A percentile compares a stretch with the other conserved stretches of the same genome.
These are phyloP conservation scores for Roridomyces roridus DNA, from an alignment of 768 basidiomycete species.

Conservation along the genomic window DNA sequence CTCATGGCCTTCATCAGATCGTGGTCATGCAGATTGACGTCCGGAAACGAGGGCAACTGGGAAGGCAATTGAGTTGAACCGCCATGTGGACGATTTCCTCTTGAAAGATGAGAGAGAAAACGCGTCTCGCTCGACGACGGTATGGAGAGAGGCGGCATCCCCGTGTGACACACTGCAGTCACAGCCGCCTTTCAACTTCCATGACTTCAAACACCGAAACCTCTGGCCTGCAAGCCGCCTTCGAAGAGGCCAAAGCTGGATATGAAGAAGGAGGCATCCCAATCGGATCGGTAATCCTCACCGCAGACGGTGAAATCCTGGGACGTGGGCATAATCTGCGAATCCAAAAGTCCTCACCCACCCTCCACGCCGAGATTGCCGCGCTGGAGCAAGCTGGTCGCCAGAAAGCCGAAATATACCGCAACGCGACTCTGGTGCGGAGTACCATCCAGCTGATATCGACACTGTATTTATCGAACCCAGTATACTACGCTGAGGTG, in stretches of 20 bases:
- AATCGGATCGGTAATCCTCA: constrained; percentile 58
- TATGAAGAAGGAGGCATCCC: constrained; percentile 64
- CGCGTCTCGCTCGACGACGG: no score
- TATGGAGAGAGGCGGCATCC: no score
- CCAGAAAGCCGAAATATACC: constrained; percentile 49
- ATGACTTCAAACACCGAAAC: constrained; percentile 25
- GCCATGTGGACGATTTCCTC: no score
- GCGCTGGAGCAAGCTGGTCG: constrained; percentile 59
- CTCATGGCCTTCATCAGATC: no score
- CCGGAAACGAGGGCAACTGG: no score
- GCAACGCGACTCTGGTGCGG: constrained; percentile 52
- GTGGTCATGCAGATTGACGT: no score
- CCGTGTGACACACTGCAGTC: background rate
- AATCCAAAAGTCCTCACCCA: constrained; percentile 41
- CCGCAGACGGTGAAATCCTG: constrained; percentile 27
- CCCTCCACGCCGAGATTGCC: constrained; percentile 44
- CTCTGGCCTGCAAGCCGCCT: constrained; percentile 7
- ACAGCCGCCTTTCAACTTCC: constrained; percentile 20
- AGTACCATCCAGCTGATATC: no score
- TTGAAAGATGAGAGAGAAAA: no score
- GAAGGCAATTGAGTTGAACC: no score
- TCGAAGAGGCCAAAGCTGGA: constrained; percentile 50
- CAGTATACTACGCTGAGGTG: constrained; percentile 47
- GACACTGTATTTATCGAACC: no score
- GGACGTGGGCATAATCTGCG: constrained; percentile 43